phyloP scores from a whole-genome alignment of 768 basidiomycete species.

The Trametes cingulata region DNA sequence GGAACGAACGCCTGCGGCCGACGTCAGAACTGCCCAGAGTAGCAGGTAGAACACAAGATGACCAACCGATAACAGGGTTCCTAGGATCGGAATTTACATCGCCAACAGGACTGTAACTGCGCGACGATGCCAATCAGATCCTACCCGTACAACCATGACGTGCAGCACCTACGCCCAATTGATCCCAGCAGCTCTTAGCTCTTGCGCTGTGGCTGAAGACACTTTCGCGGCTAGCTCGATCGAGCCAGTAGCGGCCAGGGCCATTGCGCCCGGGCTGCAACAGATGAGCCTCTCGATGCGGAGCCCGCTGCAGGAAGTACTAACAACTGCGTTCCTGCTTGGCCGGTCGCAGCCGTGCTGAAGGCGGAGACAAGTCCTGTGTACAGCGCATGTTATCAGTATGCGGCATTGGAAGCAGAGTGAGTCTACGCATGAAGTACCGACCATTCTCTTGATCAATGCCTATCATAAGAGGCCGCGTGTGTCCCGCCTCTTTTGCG shows the following conservation, averaged over 20 bases:
- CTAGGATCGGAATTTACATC: slow-evolving; percentile 70
- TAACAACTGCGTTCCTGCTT: slow-evolving; percentile 68
- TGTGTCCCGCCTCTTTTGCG: slow-evolving; percentile 59
- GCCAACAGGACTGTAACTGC: slow-evolving; percentile 56
- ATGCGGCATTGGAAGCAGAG: background rate
- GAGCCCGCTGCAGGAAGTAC: slow-evolving; percentile 23
- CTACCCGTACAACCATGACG: background rate
- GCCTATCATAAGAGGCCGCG: slow-evolving; percentile 59
- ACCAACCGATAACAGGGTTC: slow-evolving; percentile 71
- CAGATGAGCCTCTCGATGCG: background rate
- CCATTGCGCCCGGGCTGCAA: slow-evolving; percentile 72
- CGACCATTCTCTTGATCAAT: slow-evolving; percentile 78
- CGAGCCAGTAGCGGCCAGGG: slow-evolving; percentile 56
- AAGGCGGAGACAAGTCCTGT: slow-evolving; percentile 72
- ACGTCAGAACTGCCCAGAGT: background rate
- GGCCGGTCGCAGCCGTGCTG: slow-evolving; percentile 47
- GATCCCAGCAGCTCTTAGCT: slow-evolving; percentile 61
- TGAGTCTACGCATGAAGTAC: background rate
- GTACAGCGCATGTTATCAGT: background rate
- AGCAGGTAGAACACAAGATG: background rate
- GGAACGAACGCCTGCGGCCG: slow-evolving; percentile 57
- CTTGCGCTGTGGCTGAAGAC: slow-evolving; percentile 52
- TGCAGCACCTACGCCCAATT: slow-evolving; percentile 57
- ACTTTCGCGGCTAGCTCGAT: slow-evolving; percentile 45
- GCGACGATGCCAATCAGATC: background rate